Evolutionary conservation across 495 filamentous ascomycete species (phyloP), one percentile per base, ranked within the genome.

Genomic region (Oidiodendron maius): DNA sequence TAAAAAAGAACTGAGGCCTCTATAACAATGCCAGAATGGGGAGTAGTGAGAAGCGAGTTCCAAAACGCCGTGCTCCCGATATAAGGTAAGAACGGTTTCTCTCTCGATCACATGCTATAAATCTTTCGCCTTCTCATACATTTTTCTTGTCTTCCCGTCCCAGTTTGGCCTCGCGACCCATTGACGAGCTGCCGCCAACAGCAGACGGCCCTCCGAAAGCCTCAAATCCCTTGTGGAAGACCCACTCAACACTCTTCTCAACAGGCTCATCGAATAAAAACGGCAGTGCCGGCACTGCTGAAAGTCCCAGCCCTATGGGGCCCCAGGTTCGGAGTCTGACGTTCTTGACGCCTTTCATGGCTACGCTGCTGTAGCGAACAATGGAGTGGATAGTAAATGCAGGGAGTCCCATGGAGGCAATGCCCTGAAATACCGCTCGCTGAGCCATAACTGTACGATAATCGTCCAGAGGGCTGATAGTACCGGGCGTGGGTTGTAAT

Each of bases 331-430:
- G 69, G 8, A 96, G 51, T 9, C 71, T 76, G 40, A 70, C 67
- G 59, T 81, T 93, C 75, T 93, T 91, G 17, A 69, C 70, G 58
- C 85, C 71, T 67, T 90, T 95, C 64, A 98, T 53, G 46, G 89
- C 87, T 6, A 71, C 69, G 0, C 93, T 89, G 6, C 84, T 87
- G 61, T 98, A 96, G 55, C 78, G 77, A 32, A 98, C 93, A 11
- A 96, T 73, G 44, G 81, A 87, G 61, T 98, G 93, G 47, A 98
- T 96, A 0, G 93, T 98, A 48, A 98, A 88, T 0, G 93, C 93
- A 2, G 93, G 93, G 17, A 56, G 53, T 17, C 53, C 93, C 93
- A 98, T 98, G 61, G 79, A 85, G 2, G 93, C 93, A 40, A 98
- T 44, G 53, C 78, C 78, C 71, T 98, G 93, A 64, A 98, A 98